Evolutionary conservation across 2,329 filamentous ascomycete genomes (phyloP), one percentile per base, ranked within the genome.

Genomic region (Graphium sp.): DNA sequence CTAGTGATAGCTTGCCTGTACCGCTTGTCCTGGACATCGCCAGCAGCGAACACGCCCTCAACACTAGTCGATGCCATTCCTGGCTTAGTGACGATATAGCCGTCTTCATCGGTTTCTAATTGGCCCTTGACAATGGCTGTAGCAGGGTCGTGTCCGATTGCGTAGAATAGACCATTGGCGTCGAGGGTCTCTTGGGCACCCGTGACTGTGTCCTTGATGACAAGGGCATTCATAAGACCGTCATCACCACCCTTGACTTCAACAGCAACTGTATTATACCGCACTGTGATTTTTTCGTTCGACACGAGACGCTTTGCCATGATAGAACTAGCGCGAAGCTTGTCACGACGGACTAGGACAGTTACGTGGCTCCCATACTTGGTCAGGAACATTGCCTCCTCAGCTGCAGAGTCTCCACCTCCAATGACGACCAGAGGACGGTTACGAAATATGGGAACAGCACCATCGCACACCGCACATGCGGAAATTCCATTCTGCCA

Each of bases 1-100:
- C 85, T 94, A 38, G 89, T 98, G 40, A 98, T 91, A 26, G 89
- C 89, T 61, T 98, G 89, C 50, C 89, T 73, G 55, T 98, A 98
- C 48, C 77, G 74, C 75, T 95, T 98, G 52, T 98, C 91, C 62
- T 98, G 89, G 7, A 98, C 91, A 49, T 98, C 89, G 38, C 89
- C 89, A 7, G 87, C 89, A 21, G 89, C 89, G 48, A 94, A 98
- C 13, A 98, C 83, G 50, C 89, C 89, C 48, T 83, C 72, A 5
- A 94, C 55, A 53, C 73, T 93, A 26, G 89, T 98, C 46, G 78
- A 65, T 34, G 83, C 83, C 25, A 83, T 87, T 32, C 89, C 91
- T 4, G 89, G 79, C 53, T 78, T 71, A 32, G 89, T 98, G 42
- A 84, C 52, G 34, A 98, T 72, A 56, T 98, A 98, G 14, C 83